Conservation (phyloP, 73 alveolate species). For the Diophrys sp. region DNA sequence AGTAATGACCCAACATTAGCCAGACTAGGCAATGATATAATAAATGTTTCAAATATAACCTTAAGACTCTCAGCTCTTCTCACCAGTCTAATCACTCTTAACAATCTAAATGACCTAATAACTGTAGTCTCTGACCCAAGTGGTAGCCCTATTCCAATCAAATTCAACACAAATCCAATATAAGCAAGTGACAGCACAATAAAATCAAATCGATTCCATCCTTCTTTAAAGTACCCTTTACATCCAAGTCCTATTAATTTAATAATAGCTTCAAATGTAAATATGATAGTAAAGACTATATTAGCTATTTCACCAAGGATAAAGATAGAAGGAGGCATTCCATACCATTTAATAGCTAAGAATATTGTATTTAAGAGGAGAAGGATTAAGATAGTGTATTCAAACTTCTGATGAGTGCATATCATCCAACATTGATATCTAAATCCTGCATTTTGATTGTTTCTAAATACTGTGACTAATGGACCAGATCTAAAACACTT, state of each 20-base stretch:
- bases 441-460: neutral
- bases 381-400: constrained; percentile 48
- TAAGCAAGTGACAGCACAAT: constrained; percentile 32
- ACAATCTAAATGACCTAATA: constrained; percentile 43
- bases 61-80: constrained; percentile 34
- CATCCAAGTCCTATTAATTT: constrained; percentile 36
- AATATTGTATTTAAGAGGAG: constrained; percentile 49
- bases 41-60: constrained; percentile 31
- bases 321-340: constrained; percentile 7
- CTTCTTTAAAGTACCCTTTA: constrained; percentile 35
- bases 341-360: constrained; percentile 55
- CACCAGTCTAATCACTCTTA: constrained; percentile 40
- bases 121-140: constrained; percentile 41
- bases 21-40: constrained; percentile 36
- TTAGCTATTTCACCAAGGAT: constrained; percentile 11
- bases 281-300: constrained; percentile 34
- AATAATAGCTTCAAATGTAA: constrained; percentile 46
- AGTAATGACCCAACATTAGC: constrained; percentile 48
- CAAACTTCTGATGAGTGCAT: constrained; percentile 24
- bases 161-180: constrained; percentile 15
- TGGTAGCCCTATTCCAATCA: neutral
- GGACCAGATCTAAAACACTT: neutral
- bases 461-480: neutral
- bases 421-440: neutral
- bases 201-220: constrained; percentile 62